Evolutionary conservation across 2,329 filamentous ascomycete genomes (phyloP), one percentile per base, ranked within the genome.

Genomic region (Sporothrix pseudoabietina): DNA sequence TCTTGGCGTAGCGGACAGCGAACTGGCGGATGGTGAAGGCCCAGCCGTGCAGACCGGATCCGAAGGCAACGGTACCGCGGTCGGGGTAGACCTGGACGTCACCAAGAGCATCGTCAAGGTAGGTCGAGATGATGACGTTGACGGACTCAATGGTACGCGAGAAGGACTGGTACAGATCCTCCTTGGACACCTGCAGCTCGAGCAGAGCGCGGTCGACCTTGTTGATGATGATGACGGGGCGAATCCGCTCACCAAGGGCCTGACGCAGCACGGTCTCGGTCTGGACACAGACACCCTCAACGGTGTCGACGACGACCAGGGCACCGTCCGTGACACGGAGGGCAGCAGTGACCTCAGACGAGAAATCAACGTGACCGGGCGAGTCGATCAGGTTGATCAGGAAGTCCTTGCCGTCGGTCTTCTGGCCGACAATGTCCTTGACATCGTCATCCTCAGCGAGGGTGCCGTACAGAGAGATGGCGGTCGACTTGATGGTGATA

Each of bases 341-440:
- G 83, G 96, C 96, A 84, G 96, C 96, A 83, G 96, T 99, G 83
- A 99, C 96, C 85, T 99, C 96, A 78, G 96, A 99, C 57, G 96
- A 99, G 92, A 99, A 99, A 88, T 99, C 96, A 88, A 99, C 96
- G 95, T 99, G 96, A 90, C 96, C 96, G 77, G 96, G 96, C 75
- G 96, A 99, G 87, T 99, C 96, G 85, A 99, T 99, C 86, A 99
- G 90, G 92, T 99, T 99, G 91, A 99, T 97, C 89, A 99, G 89
- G 92, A 99, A 99, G 84, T 97, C 94, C 84, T 91, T 92, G 85
- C 96, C 96, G 77, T 94, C 89, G 79, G 93, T 92, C 87, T 93
- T 92, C 86, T 94, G 89, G 84, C 91, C 90, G 78, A 92, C 91
- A 79, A 98, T 94, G 83, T 99, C 96, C 90, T 97, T 97, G 78